Evolutionary conservation across 2,329 filamentous ascomycete species (phyloP).

Genomic region (Fusarium scirpi): DNA sequence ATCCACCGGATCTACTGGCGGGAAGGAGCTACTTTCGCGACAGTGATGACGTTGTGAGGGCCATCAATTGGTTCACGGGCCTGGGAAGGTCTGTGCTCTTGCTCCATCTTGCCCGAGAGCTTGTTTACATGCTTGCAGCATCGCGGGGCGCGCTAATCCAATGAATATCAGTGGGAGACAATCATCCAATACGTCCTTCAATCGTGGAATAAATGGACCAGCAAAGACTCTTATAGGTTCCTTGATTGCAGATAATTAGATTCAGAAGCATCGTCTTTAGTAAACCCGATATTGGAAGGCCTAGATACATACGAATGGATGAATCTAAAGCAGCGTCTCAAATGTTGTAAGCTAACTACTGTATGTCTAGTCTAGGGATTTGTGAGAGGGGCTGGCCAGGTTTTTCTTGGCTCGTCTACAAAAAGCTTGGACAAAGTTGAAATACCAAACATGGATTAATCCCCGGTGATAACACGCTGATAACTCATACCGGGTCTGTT

Average conservation of each 20-base stretch:
- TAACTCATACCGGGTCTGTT: neutral
- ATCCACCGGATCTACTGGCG: conserved; percentile 21
- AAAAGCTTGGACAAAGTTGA: conserved; percentile 24
- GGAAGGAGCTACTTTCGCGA: conserved; percentile 31
- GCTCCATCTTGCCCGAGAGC: conserved; percentile 14
- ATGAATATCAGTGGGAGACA: neutral
- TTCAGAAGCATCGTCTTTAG: too few species aligned
- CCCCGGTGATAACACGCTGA: neutral
- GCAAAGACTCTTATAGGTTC: neutral
- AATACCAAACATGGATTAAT: conserved; percentile 14
- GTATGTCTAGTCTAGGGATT: neutral
- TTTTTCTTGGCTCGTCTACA: conserved; percentile 28
- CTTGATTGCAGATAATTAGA: neutral
- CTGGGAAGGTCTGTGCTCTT: conserved; percentile 24
- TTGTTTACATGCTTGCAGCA: conserved; percentile 33
- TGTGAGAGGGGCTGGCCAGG: conserved; percentile 26
- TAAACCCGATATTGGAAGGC: neutral
- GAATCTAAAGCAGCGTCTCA: conserved; percentile 3
- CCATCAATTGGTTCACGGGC: conserved; percentile 32
- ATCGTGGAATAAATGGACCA: neutral
- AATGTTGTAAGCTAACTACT: conserved; percentile 4
- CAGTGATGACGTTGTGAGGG: conserved; percentile 34
- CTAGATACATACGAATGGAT: neutral
- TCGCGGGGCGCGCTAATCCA: conserved; percentile 15
- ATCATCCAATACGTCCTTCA: neutral